Evolutionary conservation across 345 rosid genomes (phyloP), one percentile per base, ranked within the genome.

Genomic region (Salix suchowensis): DNA sequence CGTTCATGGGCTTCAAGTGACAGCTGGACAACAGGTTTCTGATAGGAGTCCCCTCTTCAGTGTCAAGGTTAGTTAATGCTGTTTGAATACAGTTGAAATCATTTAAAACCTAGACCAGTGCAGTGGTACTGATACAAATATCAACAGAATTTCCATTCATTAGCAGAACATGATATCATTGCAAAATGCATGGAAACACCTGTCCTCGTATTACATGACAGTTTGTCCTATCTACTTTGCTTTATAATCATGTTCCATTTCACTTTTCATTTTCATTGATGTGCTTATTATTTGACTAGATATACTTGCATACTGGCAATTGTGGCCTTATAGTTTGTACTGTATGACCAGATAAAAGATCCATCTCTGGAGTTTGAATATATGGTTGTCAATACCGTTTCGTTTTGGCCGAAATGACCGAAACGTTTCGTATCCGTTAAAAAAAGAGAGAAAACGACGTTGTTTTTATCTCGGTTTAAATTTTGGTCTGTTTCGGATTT

Each of bases 1-100:
- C 72, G 84, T 93, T 71, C 86, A 84, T 39, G 96, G 91, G 74
- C 98, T 95, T 76, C 80, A 81, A 83, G 88, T 85, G 23, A 80
- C 79, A 34, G 88, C 88, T 73, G 97, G 98, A 24, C 92, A 90
- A 71, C 98, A 95, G 78, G 88, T 93, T 85, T 87, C 88, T 12
- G 97, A 93, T 78, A 74, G 89, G 61, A 83, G 91, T 76, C 80
- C 84, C 76, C 91, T 93, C 71, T 91, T 93, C 86, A 84, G 79
- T 65, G 81, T 95, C 86, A 87, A 91, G 94, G 97, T 93, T 82
- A 81, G 89, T 76, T 19, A 36, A 70, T 65, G 46, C 64, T 16
- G 36, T 70, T 46, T 58, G 7, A 58, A 18, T 30, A 44, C 21
- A 23, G 58, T 73, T 32, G 19, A 42, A 30, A 48, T 44, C 36